These are phyloP conservation scores for Irpex sp. DNA, from an alignment of 1,284 basidiomycete species.

Conservation along the genomic window DNA sequence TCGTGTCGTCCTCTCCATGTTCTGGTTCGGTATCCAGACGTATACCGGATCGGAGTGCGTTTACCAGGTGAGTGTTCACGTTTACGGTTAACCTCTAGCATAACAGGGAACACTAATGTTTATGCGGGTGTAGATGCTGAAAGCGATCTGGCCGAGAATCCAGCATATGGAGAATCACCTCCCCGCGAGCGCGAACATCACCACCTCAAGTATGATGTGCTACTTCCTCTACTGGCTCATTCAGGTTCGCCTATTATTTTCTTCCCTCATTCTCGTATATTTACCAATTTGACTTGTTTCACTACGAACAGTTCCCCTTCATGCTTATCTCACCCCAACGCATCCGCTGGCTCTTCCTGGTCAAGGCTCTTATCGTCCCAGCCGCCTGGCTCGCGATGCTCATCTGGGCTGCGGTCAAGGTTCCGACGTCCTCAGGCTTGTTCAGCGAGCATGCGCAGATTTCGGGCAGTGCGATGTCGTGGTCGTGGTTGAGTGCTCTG, in stretches of 20 bases:
- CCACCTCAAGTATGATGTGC: conserved; percentile 57
- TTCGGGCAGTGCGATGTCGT: conserved; percentile 50
- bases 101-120: too few species aligned
- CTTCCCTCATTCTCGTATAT: neutral
- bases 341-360: conserved; percentile 70
- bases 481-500: conserved; percentile 72
- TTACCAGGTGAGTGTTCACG: conserved; percentile 41
- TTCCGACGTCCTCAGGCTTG: conserved; percentile 51
- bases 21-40: conserved; percentile 69
- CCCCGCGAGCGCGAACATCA: conserved; percentile 56
- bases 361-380: conserved; percentile 66
- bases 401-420: conserved; percentile 71
- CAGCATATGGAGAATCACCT: conserved; percentile 63
- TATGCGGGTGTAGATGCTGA: conserved; percentile 49
- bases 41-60: conserved; percentile 63
- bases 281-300: neutral
- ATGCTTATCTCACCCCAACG: conserved; percentile 74
- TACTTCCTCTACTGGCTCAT: conserved; percentile 80
- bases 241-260: conserved; percentile 22
- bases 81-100: too few species aligned
- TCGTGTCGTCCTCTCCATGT: conserved; percentile 69
- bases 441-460: conserved; percentile 42
- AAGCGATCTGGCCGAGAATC: conserved; percentile 76
- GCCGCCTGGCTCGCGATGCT: conserved; percentile 67
- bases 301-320: conserved; percentile 51